Percentiles rank a stretch among this genome's conserved stretches.
phyloP scores from a whole-genome alignment of 164 flowering plant genomes.

The Litsea cubeba region DNA sequence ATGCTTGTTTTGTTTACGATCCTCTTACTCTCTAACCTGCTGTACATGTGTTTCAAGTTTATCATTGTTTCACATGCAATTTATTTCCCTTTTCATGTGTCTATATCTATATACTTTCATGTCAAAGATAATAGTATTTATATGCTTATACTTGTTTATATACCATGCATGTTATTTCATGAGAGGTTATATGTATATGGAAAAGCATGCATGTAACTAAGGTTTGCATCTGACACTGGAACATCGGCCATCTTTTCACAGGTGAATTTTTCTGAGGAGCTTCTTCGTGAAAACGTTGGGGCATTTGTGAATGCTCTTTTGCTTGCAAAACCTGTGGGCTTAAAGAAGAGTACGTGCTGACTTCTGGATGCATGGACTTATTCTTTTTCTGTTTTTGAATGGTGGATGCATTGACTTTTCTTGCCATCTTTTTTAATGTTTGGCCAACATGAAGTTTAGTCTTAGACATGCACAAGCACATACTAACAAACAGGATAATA shows the following conservation, averaged over 20 bases:
- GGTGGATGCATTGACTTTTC: no score
- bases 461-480: background rate
- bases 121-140: no score
- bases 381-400: no score
- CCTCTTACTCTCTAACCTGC: background rate
- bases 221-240: conserved; percentile 8
- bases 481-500: background rate
- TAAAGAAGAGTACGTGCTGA: conserved; percentile 80
- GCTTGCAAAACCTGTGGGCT: conserved; percentile 88
- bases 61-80: no score
- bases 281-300: conserved; percentile 77
- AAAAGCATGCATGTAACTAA: no score
- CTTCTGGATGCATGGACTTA: background rate
- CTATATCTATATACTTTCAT: no score
- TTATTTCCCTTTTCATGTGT: no score
- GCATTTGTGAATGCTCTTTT: conserved; percentile 87
- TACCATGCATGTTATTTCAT: background rate
- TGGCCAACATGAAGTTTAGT: background rate
- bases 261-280: conserved; percentile 73
- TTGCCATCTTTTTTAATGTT: background rate
- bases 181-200: background rate
- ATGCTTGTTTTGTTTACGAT: background rate
- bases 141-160: no score
- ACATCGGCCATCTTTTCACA: conserved; percentile 22
- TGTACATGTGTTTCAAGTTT: no score